Percentiles rank a stretch among this genome's conserved stretches.
Evolutionary conservation across 176 grass and related monocot species (phyloP).

Genomic region (Rhipidocladum racemiflorum): DNA sequence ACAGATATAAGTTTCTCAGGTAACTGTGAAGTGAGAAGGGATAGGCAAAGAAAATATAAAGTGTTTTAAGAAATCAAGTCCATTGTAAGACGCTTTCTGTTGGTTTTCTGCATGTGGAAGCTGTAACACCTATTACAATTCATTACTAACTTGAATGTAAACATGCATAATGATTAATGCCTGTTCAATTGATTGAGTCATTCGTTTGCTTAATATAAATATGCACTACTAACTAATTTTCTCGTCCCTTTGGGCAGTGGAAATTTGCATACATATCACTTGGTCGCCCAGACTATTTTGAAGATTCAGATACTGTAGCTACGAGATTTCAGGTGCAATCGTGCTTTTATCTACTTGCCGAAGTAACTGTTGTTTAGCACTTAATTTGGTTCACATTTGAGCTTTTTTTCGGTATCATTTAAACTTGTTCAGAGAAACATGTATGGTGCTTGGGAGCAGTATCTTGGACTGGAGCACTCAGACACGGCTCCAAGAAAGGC

Average conservation of each 20-base stretch:
- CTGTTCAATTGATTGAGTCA: background rate
- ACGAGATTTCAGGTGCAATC: constrained; percentile 74
- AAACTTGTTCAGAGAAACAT: constrained; percentile 69
- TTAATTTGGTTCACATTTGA: background rate
- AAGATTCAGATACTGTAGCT: constrained; percentile 80
- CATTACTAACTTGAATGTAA: constrained; percentile 11
- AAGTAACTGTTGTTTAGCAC: constrained; percentile 12
- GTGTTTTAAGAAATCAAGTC: background rate
- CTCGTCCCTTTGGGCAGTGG: constrained; percentile 56
- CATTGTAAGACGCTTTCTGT: background rate
- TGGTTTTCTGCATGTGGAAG: constrained; percentile 20
- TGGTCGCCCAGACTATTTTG: constrained; percentile 95
- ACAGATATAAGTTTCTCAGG: background rate
- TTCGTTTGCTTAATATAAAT: background rate
- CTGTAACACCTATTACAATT: background rate
- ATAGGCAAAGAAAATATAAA: background rate
- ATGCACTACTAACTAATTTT: constrained; percentile 1
- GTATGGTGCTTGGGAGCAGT: constrained; percentile 99
- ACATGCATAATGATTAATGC: background rate
- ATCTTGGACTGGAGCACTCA: constrained; percentile 88
- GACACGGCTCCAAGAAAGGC: constrained; percentile 85
- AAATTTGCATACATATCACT: constrained; percentile 95
- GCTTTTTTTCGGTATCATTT: background rate
- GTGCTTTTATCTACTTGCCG: constrained; percentile 10
- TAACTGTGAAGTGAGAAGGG: background rate